Base-by-base conservation (phyloP, 352 stramenopile species). In the Pythium pyrilobum region DNA sequence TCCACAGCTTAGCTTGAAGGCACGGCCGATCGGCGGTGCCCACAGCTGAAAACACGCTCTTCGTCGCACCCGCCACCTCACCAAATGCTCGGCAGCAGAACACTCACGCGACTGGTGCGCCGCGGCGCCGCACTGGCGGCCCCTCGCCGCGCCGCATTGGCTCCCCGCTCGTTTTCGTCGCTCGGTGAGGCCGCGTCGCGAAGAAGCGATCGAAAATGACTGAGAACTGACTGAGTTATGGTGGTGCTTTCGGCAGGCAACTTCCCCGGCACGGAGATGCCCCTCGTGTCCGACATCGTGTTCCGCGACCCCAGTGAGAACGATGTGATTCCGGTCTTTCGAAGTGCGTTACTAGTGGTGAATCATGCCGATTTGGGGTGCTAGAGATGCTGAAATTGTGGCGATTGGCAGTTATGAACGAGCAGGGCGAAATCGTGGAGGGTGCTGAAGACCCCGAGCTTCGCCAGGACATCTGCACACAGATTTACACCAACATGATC, bases 401-500 rank as follows among this genome's bases (percentile, higher is more conserved):
- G 4, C 5, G 27, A 38, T 2, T 38, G 24, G 46, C 54, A 81
- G 85, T 97, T 56, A 51, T 97, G 50, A 87, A 97, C 56, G 79
- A 92, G 33, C 57, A 94, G 24, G 91, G 91, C 42, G 71, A 85
- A 11, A 52, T 97, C 32, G 71, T 92, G 5, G 67, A 85, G 3
- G 86, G 81, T 15, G 80, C 74, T 1, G 59, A 74, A 20, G 74
- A 95, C 50, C 83, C 87, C 4, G 73, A 91, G 57, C 71, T 97
- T 1, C 76, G 83, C 20, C 71, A 74, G 27, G 88, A 96, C 7
- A 21, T 90, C 28, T 92, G 82, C 47, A 77, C 88, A 21, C 66
- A 92, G 45, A 96, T 97, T 51, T 97, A 96, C 73, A 82, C 68
- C 46, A 86, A 81, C 65, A 92, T 90, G 72, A 72, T 87, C 58